A percentile compares a stretch with the other conserved stretches of the same genome.
Conservation (phyloP, 2,329 filamentous ascomycete genomes). For the Whalleya microplaca region DNA sequence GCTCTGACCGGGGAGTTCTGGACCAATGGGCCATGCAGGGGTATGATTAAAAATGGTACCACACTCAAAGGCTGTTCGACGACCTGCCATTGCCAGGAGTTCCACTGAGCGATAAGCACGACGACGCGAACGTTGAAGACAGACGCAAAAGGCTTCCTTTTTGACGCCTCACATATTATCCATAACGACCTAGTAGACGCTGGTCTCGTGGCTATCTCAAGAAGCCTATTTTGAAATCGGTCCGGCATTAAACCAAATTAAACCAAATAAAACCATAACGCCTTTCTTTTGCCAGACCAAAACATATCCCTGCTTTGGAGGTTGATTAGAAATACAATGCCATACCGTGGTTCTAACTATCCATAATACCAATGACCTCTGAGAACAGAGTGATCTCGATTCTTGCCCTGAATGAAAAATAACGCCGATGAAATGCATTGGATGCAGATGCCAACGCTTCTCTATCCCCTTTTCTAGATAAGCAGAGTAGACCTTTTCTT, state of each 20-base stretch:
- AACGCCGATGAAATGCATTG: constrained; percentile 29
- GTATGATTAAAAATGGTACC: constrained; percentile 10
- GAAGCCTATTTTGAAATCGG: neutral
- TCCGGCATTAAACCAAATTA: constrained; percentile 1
- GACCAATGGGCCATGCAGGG: constrained; percentile 9
- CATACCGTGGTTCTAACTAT: constrained; percentile 8
- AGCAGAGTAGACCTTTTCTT: neutral
- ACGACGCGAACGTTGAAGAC: neutral
- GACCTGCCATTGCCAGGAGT: constrained; percentile 20
- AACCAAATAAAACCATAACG: constrained; percentile 13
- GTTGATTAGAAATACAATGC: constrained; percentile 14
- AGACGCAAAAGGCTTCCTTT: neutral
- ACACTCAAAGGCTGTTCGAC: constrained; percentile 1
- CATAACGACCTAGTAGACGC: neutral
- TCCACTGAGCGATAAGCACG: constrained; percentile 10
- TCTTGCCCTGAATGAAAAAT: constrained; percentile 17
- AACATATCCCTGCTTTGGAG: constrained; percentile 13
- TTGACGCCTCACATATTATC: neutral
- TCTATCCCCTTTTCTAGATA: constrained; percentile 3
- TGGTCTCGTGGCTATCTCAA: neutral
- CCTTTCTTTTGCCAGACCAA: constrained; percentile 1
- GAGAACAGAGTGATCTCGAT: constrained; percentile 12
- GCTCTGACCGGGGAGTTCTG: constrained; percentile 16
- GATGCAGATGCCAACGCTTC: constrained; percentile 24
- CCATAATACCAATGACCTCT: neutral